Evolutionary conservation across 192 early-diverging fungal species (phyloP), one percentile per base, ranked within the genome.

Genomic region (Mortierella claussenii): DNA sequence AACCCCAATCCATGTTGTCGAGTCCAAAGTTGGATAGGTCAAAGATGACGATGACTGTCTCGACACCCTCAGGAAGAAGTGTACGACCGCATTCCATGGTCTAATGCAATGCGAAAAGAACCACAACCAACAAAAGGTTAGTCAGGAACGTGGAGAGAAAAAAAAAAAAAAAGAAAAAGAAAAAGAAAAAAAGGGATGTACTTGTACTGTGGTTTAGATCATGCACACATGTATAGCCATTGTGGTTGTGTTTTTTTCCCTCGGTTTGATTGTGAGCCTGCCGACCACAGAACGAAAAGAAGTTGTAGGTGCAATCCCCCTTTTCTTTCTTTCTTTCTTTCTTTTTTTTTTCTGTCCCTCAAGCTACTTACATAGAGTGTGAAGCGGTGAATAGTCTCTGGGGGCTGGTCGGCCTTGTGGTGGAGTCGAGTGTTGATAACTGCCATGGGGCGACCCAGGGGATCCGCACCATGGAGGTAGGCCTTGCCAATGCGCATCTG

Each of bases 11-110:
- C 73, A 95, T 91, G 81, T 94, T 94, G 31, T 81, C 68, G 74
- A 95, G 59, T n/a, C 89, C 83, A 74, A 96, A 95, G 31, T 89
- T 87, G 20, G 87, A 89, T 57, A 95, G 80, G 74, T 96, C 92
- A 63, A 96, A 94, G 31, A 96, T 78, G 58, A 96, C 80, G 56
- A 88, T 88, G 4, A 85, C 84, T 18, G 90, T 89, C 61, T 92
- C 90, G 21, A 85, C 44, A 7, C 86, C 87, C 28, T 81, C 79
- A 18, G 68, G 64, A n/a, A 87, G 80, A 13, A 90, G 58, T 69
- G 63, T 69, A 15, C 68, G 68, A 18, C 66, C 66, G 24, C 49
- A 53, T 43, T 69, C 66, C 66, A 69, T 69, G 0, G 48, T 69
- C 66, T 69, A 44, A 21, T 13, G 42, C n/a, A n/a, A n/a, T n/a